Percentiles rank a stretch among this genome's conserved stretches.
phyloP scores from a whole-genome alignment of 441 rosid genomes.

The Populus hybrid region DNA sequence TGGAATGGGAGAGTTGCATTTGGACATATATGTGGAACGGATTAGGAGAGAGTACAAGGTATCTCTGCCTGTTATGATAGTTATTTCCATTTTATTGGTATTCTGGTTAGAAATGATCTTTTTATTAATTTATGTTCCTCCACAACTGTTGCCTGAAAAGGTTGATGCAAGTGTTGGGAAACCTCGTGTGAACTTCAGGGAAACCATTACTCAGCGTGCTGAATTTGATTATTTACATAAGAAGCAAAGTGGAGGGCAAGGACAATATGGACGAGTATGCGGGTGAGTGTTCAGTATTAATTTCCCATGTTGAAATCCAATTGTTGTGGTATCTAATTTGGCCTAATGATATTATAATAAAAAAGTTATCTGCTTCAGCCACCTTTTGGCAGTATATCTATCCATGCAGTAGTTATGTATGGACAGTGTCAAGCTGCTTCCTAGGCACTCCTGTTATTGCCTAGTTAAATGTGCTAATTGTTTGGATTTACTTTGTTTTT shows the following conservation, averaged over 20 bases:
- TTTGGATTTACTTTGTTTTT: not conserved
- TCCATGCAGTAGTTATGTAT: not conserved
- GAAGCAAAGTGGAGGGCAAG: slow-evolving; percentile 98
- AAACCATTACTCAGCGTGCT: slow-evolving; percentile 84
- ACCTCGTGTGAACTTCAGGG: slow-evolving; percentile 97
- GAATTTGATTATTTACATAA: slow-evolving; percentile 96
- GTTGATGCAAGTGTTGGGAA: slow-evolving; percentile 98
- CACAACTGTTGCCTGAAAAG: slow-evolving; percentile 28
- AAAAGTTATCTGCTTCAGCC: not conserved
- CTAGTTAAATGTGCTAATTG: not conserved
- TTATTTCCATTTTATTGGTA: not conserved
- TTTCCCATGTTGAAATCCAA: not conserved
- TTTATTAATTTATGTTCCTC: slow-evolving; percentile 3
- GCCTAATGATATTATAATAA: not conserved
- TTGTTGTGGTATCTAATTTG: not conserved
- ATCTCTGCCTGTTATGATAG: slow-evolving; percentile 9
- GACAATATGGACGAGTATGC: slow-evolving; percentile 90
- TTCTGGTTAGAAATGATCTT: not conserved
- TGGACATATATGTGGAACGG: slow-evolving; percentile 93
- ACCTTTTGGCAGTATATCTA: not conserved
- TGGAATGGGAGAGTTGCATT: slow-evolving; percentile 99
- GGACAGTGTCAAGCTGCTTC: not conserved
- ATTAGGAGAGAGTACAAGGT: slow-evolving; percentile 97
- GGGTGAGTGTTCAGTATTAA: slow-evolving; percentile 49
- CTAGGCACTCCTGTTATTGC: not conserved